These are phyloP conservation scores for Plasmodium gonderi DNA, from an alignment of 169 alveolate genomes.

Conservation along the genomic window DNA sequence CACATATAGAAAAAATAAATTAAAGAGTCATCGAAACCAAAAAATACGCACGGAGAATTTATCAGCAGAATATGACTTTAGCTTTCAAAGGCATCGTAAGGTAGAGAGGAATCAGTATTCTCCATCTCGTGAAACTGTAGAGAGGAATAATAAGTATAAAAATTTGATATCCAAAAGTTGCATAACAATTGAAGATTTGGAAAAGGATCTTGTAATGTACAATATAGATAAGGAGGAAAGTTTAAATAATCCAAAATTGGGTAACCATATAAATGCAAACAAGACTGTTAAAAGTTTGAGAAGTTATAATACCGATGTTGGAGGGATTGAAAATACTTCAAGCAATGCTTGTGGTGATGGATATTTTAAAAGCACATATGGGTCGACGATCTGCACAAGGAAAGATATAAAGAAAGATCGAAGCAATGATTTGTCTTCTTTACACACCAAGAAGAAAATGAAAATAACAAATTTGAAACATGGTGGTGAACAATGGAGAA, in stretches of 20 bases:
- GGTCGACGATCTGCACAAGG: background rate
- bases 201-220: conserved; percentile 12
- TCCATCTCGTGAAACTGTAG: conserved; percentile 31
- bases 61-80: conserved; percentile 64
- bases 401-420: background rate
- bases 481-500: background rate
- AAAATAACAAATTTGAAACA: background rate
- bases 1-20: conserved; percentile 26
- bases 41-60: background rate
- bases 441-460: conserved; percentile 5
- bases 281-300: background rate
- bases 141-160: conserved; percentile 27
- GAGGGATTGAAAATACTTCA: background rate
- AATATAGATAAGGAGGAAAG: background rate
- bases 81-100: conserved; percentile 31
- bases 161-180: conserved; percentile 17
- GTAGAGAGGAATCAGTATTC: conserved; percentile 26
- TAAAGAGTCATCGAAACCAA: conserved; percentile 7
- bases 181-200: conserved; percentile 54
- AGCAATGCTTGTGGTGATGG: background rate
- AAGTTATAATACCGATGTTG: background rate
- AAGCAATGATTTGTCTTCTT: background rate
- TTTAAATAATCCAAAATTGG: background rate
- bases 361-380: background rate
- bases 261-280: background rate